Base-by-base conservation (phyloP, 2,329 filamentous ascomycete species). In the Biscogniauxia mediterranea region DNA sequence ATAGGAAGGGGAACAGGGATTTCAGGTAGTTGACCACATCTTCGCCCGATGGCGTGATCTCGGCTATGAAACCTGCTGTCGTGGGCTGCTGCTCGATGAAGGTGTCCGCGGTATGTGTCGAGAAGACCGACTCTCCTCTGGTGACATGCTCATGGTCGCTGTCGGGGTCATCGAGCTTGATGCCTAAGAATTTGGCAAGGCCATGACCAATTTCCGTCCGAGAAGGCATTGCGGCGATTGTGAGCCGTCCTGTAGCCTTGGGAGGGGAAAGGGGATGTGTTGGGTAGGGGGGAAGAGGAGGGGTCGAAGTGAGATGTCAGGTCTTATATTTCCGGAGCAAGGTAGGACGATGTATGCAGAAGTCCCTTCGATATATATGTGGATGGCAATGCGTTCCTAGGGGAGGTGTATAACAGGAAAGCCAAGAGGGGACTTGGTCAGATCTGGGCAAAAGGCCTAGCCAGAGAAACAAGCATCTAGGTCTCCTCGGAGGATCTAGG, bases 1-100 rank as follows among this genome's bases (percentile, higher is more conserved):
- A 82, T 5, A 90, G 74, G 73, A 97, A 98, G 0, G 95, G 95
- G 68, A 99, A 96, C 1, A 98, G 79, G 15, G 85, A 89, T 66
- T 81, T 78, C 61, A 88, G 59, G 72, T 97, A 99, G 2, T 78
- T 68, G 5, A 75, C 55, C 3, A 89, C 58, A 42, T 90, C 83
- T 0, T 73, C 65, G 7, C 79, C 74, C 0, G 80, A 81, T 0
- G 94, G 95, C 0, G 85, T 72, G 19, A 90, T 76, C 1, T 88
- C 83, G 5, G 74, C 72, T 15, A 98, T 65, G 85, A 88, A 96
- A 71, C 97, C 93, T 6, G 76, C 70, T 0, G 87, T 85, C 3
- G 87, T 91, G 0, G 95, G 94, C 63, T 92, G 89, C 20, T 89
- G 83, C 73, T 99, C 94, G 59, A 95, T 82, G 73, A 96, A 98